Percentiles rank a stretch among this genome's conserved stretches.
Conservation (phyloP, 2,329 filamentous ascomycete genomes). For the Microcera coccophila region DNA sequence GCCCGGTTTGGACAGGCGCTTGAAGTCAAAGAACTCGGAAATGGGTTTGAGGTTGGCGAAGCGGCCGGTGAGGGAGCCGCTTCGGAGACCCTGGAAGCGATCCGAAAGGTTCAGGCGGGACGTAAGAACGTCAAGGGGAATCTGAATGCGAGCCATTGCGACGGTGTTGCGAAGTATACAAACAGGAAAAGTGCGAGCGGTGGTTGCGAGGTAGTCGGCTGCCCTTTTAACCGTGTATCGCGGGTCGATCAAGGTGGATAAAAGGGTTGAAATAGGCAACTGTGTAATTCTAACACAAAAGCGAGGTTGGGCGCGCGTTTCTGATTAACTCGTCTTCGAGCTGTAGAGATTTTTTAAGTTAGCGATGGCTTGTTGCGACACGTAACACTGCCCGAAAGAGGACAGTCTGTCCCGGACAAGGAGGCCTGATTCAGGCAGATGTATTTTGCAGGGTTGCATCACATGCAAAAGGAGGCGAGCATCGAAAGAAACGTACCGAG, state of each 20-base stretch:
- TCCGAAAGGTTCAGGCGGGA: slow-evolving; percentile 83
- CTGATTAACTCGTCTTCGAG: background rate
- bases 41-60: slow-evolving; percentile 91
- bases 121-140: slow-evolving; percentile 86
- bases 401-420: background rate
- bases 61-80: slow-evolving; percentile 71
- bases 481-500: too few relatives aligned
- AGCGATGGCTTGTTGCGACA: background rate
- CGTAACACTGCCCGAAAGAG: background rate
- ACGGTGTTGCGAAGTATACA: too few relatives aligned
- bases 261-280: too few relatives aligned
- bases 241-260: too few relatives aligned
- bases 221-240: too few relatives aligned
- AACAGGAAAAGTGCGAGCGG: too few relatives aligned
- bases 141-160: slow-evolving; percentile 80
- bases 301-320: background rate
- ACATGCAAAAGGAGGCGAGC: too few relatives aligned
- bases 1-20: slow-evolving; percentile 88
- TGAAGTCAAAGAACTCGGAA: slow-evolving; percentile 92
- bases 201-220: too few relatives aligned
- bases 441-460: background rate
- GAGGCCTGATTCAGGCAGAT: background rate
- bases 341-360: background rate
- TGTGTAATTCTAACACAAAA: too few relatives aligned
- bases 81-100: slow-evolving; percentile 78